Conservation (phyloP, 768 basidiomycete species). For the Boletales sp. region DNA sequence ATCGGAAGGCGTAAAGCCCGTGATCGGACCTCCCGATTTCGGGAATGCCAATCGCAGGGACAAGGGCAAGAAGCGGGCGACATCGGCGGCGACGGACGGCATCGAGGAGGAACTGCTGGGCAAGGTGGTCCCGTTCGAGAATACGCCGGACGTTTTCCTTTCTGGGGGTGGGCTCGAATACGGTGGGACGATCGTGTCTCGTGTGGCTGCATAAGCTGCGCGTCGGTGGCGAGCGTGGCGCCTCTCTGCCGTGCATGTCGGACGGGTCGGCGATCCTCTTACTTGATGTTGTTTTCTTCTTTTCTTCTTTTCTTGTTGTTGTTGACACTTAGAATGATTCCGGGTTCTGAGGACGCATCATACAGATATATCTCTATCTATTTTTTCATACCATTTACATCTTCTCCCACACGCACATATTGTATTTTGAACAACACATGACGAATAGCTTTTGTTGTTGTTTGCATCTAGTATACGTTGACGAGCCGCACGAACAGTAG, state of each 20-base stretch:
- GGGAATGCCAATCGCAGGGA: slow-evolving; percentile 5
- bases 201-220: slow-evolving; percentile 27
- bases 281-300: neutral
- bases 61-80: slow-evolving; percentile 28
- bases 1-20: slow-evolving; percentile 30
- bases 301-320: neutral
- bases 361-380: slow-evolving; percentile 9
- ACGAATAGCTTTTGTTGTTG: neutral
- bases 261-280: neutral
- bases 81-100: slow-evolving; percentile 8
- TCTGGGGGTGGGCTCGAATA: slow-evolving; percentile 26
- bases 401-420: slow-evolving; percentile 1
- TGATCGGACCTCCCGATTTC: slow-evolving; percentile 22
- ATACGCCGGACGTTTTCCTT: slow-evolving; percentile 30
- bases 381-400: neutral
- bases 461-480: slow-evolving; percentile 5
- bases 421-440: slow-evolving; percentile 9
- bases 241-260: neutral
- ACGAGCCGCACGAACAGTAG: neutral
- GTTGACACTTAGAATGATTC: neutral
- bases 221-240: neutral
- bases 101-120: slow-evolving; percentile 18
- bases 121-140: slow-evolving; percentile 34
- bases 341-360: slow-evolving; percentile 10
- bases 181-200: slow-evolving; percentile 36